phyloP scores from a whole-genome alignment of 441 rosid genomes.

The Erodium trifolium region DNA sequence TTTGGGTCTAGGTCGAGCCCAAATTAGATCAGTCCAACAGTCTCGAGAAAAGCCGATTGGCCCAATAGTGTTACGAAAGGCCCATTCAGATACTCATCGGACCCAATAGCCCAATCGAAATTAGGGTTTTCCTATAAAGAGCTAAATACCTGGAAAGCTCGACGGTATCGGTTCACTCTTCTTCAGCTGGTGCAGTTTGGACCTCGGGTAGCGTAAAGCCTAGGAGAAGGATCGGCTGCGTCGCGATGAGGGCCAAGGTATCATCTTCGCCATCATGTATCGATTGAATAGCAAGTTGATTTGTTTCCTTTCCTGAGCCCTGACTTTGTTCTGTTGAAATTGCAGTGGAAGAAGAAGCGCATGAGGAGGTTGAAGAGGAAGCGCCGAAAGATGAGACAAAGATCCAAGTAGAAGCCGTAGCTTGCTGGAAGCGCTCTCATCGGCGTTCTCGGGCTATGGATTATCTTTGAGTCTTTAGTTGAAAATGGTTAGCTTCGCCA shows the following conservation, averaged over 20 bases:
- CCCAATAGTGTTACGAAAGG: neutral
- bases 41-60: neutral
- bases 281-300: neutral
- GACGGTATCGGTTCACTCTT: neutral
- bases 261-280: neutral
- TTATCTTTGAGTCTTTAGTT: neutral
- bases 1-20: neutral
- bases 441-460: too few species aligned
- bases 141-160: neutral
- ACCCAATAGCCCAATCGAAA: neutral
- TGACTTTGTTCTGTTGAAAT: conserved; percentile 12
- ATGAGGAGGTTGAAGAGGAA: conserved; percentile 92
- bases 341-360: conserved; percentile 93
- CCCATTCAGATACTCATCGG: neutral
- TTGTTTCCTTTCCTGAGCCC: neutral
- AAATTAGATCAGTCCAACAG: neutral
- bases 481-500: conserved; percentile 3
- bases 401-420: conserved; percentile 53
- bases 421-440: neutral
- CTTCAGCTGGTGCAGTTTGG: neutral
- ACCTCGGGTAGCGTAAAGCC: neutral
- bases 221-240: neutral
- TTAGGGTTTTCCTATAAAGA: conserved; percentile 4
- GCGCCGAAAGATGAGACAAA: conserved; percentile 90
- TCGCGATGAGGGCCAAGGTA: conserved; percentile 41